A percentile compares a stretch with the other conserved stretches of the same genome.
Evolutionary conservation across 2,329 filamentous ascomycete genomes (phyloP).

Genomic region (Scedosporium boydii): DNA sequence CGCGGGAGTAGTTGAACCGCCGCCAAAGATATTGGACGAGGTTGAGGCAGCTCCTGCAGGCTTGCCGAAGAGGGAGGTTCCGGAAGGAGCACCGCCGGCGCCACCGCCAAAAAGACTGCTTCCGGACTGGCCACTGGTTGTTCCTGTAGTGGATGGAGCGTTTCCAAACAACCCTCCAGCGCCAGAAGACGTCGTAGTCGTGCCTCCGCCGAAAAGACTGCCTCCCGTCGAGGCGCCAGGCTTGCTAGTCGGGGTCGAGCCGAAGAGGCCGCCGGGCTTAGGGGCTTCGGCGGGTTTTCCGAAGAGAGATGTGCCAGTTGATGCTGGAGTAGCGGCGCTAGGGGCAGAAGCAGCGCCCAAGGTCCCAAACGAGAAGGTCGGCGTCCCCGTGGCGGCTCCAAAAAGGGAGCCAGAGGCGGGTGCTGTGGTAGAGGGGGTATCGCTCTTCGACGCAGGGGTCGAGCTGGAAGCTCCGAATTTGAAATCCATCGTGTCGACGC

Average conservation of each 20-base stretch:
- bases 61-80: slow-evolving; percentile 16
- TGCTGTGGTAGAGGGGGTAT: slow-evolving; percentile 20
- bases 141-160: background rate
- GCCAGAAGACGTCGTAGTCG: slow-evolving; percentile 11
- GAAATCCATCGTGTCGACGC: slow-evolving; percentile 25
- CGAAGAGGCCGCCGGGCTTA: slow-evolving; percentile 16
- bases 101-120: slow-evolving; percentile 15
- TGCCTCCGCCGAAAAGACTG: slow-evolving; percentile 4
- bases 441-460: slow-evolving; percentile 12
- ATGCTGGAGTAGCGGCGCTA: slow-evolving; percentile 47
- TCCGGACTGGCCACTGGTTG: background rate
- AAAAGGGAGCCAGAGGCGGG: slow-evolving; percentile 31
- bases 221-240: slow-evolving; percentile 12
- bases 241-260: slow-evolving; percentile 13
- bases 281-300: slow-evolving; percentile 8
- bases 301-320: slow-evolving; percentile 18
- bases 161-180: slow-evolving; percentile 4
- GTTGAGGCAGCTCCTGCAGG: slow-evolving; percentile 11
- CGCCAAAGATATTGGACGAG: slow-evolving; percentile 14
- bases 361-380: slow-evolving; percentile 32
- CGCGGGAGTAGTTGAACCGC: slow-evolving; percentile 6
- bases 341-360: slow-evolving; percentile 18
- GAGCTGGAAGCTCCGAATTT: slow-evolving; percentile 24
- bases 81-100: slow-evolving; percentile 13
- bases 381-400: slow-evolving; percentile 17